These are phyloP conservation scores for Zanthoxylum bungeanum DNA, from an alignment of 345 rosid species.

Conservation along the genomic window DNA sequence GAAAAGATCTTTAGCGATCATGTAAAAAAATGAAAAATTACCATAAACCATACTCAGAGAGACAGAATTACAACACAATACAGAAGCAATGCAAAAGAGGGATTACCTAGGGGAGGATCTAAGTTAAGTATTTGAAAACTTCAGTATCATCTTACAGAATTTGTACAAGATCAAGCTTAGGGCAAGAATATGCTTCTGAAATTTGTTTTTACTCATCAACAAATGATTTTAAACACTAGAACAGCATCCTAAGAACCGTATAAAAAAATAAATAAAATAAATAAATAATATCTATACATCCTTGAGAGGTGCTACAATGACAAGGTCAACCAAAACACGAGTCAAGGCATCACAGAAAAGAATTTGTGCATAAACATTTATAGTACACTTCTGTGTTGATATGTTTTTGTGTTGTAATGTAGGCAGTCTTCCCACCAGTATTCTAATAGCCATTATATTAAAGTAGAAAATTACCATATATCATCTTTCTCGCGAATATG, in stretches of 20 bases:
- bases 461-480: constrained; percentile 61
- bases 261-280: too few relatives aligned
- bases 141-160: neutral
- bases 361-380: neutral
- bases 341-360: neutral
- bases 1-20: neutral
- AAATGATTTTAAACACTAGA: neutral
- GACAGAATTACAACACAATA: neutral
- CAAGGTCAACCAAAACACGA: neutral
- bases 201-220: too few relatives aligned
- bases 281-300: neutral
- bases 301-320: neutral
- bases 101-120: neutral
- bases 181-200: neutral
- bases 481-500: constrained; percentile 97
- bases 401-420: neutral
- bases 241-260: neutral
- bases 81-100: neutral
- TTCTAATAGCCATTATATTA: neutral
- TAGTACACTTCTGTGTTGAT: neutral
- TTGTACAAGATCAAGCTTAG: neutral
- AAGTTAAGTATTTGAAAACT: neutral
- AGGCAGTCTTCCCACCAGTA: neutral
- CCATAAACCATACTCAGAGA: neutral
- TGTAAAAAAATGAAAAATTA: neutral